phyloP scores from a whole-genome alignment of 2,329 filamentous ascomycete genomes.

The Colletotrichum theobromicola region DNA sequence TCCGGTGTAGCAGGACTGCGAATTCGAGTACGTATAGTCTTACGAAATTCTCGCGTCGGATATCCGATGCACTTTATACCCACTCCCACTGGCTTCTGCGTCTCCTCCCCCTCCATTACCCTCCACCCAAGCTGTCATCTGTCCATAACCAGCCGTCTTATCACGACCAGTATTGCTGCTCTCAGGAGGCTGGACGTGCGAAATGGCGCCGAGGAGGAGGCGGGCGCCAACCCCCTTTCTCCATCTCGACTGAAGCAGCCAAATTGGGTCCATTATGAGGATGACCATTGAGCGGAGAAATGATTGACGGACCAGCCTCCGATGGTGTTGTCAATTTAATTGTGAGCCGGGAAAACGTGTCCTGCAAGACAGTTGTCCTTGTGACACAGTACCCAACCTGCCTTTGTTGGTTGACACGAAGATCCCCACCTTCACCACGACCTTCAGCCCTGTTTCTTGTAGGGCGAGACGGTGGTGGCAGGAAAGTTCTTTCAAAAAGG shows the following conservation, averaged over 20 bases:
- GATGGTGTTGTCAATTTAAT: background rate
- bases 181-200: background rate
- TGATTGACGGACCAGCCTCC: background rate
- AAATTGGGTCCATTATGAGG: background rate
- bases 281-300: background rate
- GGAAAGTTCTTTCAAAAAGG: background rate
- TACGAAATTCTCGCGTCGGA: background rate
- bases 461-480: background rate
- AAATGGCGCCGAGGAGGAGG: background rate
- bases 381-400: background rate
- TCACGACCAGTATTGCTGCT: background rate
- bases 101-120: background rate
- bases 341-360: background rate
- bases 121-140: background rate
- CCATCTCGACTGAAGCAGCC: background rate
- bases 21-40: background rate
- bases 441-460: background rate
- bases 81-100: background rate
- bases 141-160: background rate
- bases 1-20: background rate
- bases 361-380: background rate
- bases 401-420: background rate
- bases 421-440: background rate
- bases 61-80: background rate
- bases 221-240: conserved; percentile 4